Conservation (phyloP, 164 flowering plant species). For the Vitis rupestris region DNA sequence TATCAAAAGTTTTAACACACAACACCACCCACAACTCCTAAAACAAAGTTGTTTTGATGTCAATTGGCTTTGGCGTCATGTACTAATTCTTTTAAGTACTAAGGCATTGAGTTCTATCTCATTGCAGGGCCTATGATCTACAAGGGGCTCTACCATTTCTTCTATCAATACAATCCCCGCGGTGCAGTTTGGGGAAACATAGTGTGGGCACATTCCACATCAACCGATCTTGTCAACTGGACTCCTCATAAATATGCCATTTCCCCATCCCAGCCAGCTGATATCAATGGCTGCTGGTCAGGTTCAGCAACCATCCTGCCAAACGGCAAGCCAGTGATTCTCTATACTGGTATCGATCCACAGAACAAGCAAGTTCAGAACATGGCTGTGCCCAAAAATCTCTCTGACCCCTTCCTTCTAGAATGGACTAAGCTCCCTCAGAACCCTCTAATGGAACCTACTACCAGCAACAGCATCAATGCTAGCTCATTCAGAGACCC, state of each 20-base stretch:
- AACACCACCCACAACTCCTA: background rate
- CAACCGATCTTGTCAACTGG: conserved; percentile 67
- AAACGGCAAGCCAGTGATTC: conserved; percentile 39
- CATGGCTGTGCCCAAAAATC: conserved; percentile 54
- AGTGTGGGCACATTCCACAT: conserved; percentile 76
- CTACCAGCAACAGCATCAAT: conserved; percentile 31
- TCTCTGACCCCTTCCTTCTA: conserved; percentile 54
- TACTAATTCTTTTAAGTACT: background rate
- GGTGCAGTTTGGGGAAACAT: conserved; percentile 72
- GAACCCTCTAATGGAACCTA: conserved; percentile 63
- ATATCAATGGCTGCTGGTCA: conserved; percentile 65
- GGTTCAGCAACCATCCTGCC: conserved; percentile 76
- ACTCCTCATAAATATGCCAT: conserved; percentile 41
- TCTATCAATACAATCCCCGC: conserved; percentile 79
- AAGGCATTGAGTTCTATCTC: background rate
- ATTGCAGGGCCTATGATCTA: conserved; percentile 70
- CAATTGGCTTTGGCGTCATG: background rate
- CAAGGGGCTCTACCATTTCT: conserved; percentile 79
- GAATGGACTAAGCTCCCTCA: conserved; percentile 56
- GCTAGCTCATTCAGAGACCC: conserved; percentile 71
- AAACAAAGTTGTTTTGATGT: background rate
- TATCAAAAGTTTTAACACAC: too few species aligned
- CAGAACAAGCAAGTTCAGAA: conserved; percentile 55
- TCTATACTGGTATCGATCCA: conserved; percentile 61
- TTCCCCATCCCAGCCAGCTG: conserved; percentile 42